These are phyloP conservation scores for Asterophora parasitica DNA, from an alignment of 768 basidiomycete species.

Conservation along the genomic window DNA sequence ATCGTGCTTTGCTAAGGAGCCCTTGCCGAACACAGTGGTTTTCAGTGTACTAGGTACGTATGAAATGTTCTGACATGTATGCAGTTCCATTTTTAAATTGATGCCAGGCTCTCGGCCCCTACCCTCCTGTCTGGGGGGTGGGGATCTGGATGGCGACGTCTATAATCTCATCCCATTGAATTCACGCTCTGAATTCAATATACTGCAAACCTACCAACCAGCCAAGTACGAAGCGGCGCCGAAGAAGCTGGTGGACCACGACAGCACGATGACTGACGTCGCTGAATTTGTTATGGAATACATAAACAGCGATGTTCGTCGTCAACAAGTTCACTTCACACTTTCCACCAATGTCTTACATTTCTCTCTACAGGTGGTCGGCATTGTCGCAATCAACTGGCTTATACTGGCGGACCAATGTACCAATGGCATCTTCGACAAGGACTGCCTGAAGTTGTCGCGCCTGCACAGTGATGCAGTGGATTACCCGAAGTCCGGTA, in stretches of 20 bases:
- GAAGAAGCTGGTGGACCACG: slow-evolving; percentile 39
- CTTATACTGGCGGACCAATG: slow-evolving; percentile 61
- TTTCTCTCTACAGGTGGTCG: slow-evolving; percentile 39
- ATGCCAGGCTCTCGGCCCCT: slow-evolving; percentile 52
- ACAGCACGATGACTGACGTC: slow-evolving; percentile 58
- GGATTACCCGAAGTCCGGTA: slow-evolving; percentile 60
- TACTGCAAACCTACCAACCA: slow-evolving; percentile 25
- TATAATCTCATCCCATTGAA: slow-evolving; percentile 49
- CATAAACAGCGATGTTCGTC: slow-evolving; percentile 56
- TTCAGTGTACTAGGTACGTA: slow-evolving; percentile 54
- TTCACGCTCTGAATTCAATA: slow-evolving; percentile 30
- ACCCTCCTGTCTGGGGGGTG: slow-evolving; percentile 61
- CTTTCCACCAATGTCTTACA: neutral
- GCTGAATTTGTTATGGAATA: slow-evolving; percentile 69
- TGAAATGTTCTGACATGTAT: neutral
- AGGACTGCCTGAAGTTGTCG: slow-evolving; percentile 49
- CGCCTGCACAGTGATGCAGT: slow-evolving; percentile 60
- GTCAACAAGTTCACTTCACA: slow-evolving; percentile 1
- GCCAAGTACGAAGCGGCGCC: slow-evolving; percentile 46
- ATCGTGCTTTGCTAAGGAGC: slow-evolving; percentile 48
- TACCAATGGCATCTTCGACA: slow-evolving; percentile 38
- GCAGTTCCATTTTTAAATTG: neutral
- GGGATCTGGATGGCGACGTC: slow-evolving; percentile 64
- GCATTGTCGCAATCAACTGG: slow-evolving; percentile 60
- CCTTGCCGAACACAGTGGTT: slow-evolving; percentile 57